Evolutionary conservation across 1,139 yeast species (phyloP).

Genomic region (Kodamaea ohmeri): DNA sequence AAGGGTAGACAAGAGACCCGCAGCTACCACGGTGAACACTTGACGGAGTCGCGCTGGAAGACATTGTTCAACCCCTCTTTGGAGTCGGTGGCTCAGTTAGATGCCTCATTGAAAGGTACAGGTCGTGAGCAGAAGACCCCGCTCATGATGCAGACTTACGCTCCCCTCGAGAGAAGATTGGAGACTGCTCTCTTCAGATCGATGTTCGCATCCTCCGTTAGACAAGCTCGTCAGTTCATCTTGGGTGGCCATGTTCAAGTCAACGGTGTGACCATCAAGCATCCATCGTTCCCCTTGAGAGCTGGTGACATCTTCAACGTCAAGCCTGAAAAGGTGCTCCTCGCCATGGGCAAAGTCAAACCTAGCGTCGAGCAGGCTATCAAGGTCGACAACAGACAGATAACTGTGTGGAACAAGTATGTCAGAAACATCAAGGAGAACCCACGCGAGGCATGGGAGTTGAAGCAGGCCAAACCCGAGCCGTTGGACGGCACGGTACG

Average conservation of each 20-base stretch:
- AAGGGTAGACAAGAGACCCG: conserved; percentile 87
- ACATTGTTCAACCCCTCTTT: conserved; percentile 68
- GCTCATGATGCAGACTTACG: conserved; percentile 82
- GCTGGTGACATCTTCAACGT: conserved; percentile 89
- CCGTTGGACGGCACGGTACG: conserved; percentile 27
- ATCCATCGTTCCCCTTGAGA: conserved; percentile 74
- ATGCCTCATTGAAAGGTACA: conserved; percentile 67
- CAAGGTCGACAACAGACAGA: conserved; percentile 67
- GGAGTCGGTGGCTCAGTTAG: conserved; percentile 82
- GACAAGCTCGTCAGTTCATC: conserved; percentile 92
- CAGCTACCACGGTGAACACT: conserved; percentile 92
- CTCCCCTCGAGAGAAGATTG: conserved; percentile 80
- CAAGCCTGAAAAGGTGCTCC: conserved; percentile 79
- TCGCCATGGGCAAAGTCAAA: conserved; percentile 80
- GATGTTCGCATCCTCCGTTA: conserved; percentile 87
- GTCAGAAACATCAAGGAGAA: conserved; percentile 55
- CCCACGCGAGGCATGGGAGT: conserved; percentile 60
- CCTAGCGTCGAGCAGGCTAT: conserved; percentile 71
- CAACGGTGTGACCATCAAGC: conserved; percentile 73
- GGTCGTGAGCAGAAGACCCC: conserved; percentile 58
- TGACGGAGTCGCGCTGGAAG: conserved; percentile 82
- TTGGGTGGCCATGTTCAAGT: conserved; percentile 81
- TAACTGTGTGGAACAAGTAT: conserved; percentile 71
- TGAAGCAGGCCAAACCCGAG: conserved; percentile 45
- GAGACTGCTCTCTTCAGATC: conserved; percentile 90